A percentile compares a stretch with the other conserved stretches of the same genome.
Evolutionary conservation across 2,329 filamentous ascomycete genomes (phyloP).

Genomic region (Chaetoscypha palmicola): DNA sequence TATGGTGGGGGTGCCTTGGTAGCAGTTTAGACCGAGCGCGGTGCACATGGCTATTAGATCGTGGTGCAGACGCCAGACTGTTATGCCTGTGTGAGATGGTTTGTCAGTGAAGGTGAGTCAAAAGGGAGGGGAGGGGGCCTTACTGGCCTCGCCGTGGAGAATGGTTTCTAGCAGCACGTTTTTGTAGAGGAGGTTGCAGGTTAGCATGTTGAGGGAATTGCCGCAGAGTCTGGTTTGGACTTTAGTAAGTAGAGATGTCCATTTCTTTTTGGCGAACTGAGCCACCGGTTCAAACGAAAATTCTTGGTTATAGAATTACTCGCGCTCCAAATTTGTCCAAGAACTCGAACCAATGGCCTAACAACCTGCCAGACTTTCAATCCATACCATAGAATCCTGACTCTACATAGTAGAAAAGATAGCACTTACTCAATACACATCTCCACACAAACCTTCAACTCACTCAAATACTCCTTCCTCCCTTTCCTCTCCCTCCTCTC

Average conservation of each 20-base stretch:
- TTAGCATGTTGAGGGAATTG: slow-evolving; percentile 9
- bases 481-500: not conserved
- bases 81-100: slow-evolving; percentile 7
- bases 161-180: slow-evolving; percentile 17
- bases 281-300: too few species aligned
- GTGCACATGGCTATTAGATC: slow-evolving; percentile 16
- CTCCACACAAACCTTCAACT: slow-evolving; percentile 14
- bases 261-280: too few species aligned
- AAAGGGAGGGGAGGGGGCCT: too few species aligned
- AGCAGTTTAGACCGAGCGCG: slow-evolving; percentile 14
- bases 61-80: slow-evolving; percentile 18
- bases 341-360: too few species aligned
- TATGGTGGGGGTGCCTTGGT: slow-evolving; percentile 9
- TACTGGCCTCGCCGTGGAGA: slow-evolving; percentile 16
- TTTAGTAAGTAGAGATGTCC: too few species aligned
- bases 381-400: too few species aligned
- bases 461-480: slow-evolving; percentile 6
- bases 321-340: too few species aligned
- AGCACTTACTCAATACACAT: slow-evolving; percentile 13
- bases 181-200: slow-evolving; percentile 13
- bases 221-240: too few species aligned
- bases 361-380: too few species aligned
- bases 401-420: too few species aligned
- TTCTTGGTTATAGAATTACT: too few species aligned
- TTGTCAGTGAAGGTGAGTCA: too few species aligned